Conservation (phyloP, 2,329 filamentous ascomycete genomes). For the Trichophyton equinum region DNA sequence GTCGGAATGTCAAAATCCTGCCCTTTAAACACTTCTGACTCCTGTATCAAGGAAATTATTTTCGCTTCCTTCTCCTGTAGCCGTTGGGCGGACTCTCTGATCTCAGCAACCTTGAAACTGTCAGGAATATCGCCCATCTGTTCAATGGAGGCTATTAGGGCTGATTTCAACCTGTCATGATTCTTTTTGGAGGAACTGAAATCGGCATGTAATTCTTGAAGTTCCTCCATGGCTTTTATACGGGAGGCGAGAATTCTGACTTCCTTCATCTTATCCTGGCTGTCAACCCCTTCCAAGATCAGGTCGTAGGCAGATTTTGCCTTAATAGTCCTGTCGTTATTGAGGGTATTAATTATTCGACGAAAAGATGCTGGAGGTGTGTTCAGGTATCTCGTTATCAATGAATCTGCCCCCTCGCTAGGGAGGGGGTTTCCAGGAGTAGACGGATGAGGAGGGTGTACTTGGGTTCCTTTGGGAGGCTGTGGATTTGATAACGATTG, state of each 20-base stretch:
- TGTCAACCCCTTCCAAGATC: slow-evolving; percentile 25
- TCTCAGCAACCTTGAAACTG: slow-evolving; percentile 24
- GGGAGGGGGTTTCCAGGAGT: neutral
- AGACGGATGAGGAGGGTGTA: neutral
- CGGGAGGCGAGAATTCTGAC: slow-evolving; percentile 26
- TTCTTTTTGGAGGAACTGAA: slow-evolving; percentile 21
- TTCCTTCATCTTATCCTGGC: slow-evolving; percentile 23
- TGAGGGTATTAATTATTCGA: slow-evolving; percentile 19
- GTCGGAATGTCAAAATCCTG: neutral
- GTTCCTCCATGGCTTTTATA: slow-evolving; percentile 27
- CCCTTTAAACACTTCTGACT: slow-evolving; percentile 20
- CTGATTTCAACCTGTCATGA: slow-evolving; percentile 25
- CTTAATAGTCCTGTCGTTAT: slow-evolving; percentile 23
- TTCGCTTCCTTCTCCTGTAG: slow-evolving; percentile 24
- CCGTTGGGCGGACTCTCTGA: slow-evolving; percentile 22
- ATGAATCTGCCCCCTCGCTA: slow-evolving; percentile 10
- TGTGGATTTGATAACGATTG: neutral
- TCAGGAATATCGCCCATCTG: slow-evolving; percentile 23
- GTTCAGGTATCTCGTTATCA: slow-evolving; percentile 23
- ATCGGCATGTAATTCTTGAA: slow-evolving; percentile 20
- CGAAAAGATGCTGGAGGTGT: slow-evolving; percentile 20
- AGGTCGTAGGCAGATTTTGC: slow-evolving; percentile 28
- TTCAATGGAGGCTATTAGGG: slow-evolving; percentile 25
- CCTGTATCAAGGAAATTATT: slow-evolving; percentile 24
- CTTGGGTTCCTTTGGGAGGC: neutral